Evolutionary conservation across 2,329 filamentous ascomycete species (phyloP), one percentile per base, ranked within the genome.

Genomic region (Fusarium sarcochroum): DNA sequence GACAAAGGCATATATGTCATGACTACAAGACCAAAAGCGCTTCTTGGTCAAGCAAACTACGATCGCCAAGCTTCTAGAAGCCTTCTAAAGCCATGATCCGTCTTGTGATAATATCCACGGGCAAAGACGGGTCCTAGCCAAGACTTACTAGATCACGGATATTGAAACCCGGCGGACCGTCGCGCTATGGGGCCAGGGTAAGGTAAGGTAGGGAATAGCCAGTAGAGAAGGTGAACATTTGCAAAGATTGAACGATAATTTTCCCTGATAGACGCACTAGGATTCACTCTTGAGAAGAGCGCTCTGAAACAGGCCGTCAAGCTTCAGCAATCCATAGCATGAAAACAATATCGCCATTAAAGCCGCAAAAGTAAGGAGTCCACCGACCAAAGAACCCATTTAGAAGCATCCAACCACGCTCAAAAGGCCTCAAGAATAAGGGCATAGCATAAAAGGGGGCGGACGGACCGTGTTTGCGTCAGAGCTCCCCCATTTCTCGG

Each of bases 111-210:
- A 50, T 38, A 40, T 8, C 25, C 23, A 40, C 40, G 49, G 55
- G 40, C 27, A 9, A 58, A 14, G 37, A 27, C 17, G 30, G 46
- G 48, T 32, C 35, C 15, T 5, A 47, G 41, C 15, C 57, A 66
- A 61, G 58, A 66, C 63, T 66, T 56, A 67, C 61, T 58, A 61
- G 64, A 34, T 67, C 45, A 35, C 64, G 64, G 69, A 72, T 48
- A 56, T 66, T 47, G 41, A 67, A 55, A 18, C 58, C 61, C 69
- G 30, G 35, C 48, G 58, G 63, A 54, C 47, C 64, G 52, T 57
- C 23, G 59, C 51, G 51, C 45, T 45, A 23, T 61, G 65, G 34
- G 41, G 23, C 42, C 38, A 48, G 18, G n/a, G 35, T 20, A 46
- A 45, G 23, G 40, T 15, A 21, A 23, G 23, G 14, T 32, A 49